phyloP scores from a whole-genome alignment of 1,284 basidiomycete genomes.

The Ganoderma multipileum region DNA sequence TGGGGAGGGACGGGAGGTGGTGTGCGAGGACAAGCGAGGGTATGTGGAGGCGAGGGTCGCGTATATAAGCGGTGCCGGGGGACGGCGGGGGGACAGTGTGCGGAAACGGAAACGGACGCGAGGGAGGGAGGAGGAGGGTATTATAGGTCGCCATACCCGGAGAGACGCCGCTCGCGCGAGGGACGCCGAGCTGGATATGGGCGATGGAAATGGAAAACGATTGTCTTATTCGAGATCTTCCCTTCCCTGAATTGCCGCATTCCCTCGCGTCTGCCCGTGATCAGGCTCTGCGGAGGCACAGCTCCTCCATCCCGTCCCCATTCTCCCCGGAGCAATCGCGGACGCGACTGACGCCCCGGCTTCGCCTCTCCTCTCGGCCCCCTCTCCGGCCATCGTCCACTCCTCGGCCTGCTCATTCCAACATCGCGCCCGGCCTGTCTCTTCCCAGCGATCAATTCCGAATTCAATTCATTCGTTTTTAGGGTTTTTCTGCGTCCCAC shows the following conservation, averaged over 20 bases:
- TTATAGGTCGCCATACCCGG: slow-evolving; percentile 19
- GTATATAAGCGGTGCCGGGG: slow-evolving; percentile 22
- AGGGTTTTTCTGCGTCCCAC: not conserved
- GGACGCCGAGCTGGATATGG: slow-evolving; percentile 15
- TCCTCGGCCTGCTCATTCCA: slow-evolving; percentile 5
- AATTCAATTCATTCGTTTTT: not conserved
- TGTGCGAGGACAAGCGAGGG: slow-evolving; percentile 1
- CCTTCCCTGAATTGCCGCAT: slow-evolving; percentile 13
- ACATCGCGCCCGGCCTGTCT: not conserved
- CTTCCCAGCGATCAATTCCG: slow-evolving; percentile 1
- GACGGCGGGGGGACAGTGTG: slow-evolving; percentile 7
- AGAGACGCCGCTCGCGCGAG: slow-evolving; percentile 23
- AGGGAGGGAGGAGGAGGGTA: slow-evolving; percentile 11
- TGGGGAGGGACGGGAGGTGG: slow-evolving; percentile 1
- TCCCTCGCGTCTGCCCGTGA: slow-evolving; percentile 7
- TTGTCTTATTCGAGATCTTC: slow-evolving; percentile 30
- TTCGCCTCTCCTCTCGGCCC: not conserved
- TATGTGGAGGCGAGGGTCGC: slow-evolving; percentile 3
- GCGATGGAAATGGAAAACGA: slow-evolving; percentile 28
- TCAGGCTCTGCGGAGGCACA: not conserved
- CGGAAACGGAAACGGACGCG: slow-evolving; percentile 14
- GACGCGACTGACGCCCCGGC: not conserved
- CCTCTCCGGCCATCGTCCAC: not conserved
- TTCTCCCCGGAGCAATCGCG: slow-evolving; percentile 5
- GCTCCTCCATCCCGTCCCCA: slow-evolving; percentile 6